Evolutionary conservation across 2,329 filamentous ascomycete species (phyloP).

Genomic region (Chrysoporthe deuterocubensis): DNA sequence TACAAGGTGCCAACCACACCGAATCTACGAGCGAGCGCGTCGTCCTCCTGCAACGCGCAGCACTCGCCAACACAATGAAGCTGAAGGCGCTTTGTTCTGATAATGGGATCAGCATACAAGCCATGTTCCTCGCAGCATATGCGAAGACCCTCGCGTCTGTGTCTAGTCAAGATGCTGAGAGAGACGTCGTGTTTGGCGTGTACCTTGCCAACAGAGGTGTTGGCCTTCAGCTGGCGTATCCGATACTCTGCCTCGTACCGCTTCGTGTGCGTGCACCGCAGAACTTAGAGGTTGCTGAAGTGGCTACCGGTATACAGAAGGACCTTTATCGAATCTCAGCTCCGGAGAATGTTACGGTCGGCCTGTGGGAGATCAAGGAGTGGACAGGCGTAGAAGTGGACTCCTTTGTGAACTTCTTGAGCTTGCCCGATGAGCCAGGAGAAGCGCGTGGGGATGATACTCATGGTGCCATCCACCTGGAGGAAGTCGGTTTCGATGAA

Average conservation of each 20-base stretch:
- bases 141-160: constrained; percentile 49
- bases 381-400: constrained; percentile 77
- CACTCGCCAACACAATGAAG: constrained; percentile 44
- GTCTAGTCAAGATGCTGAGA: not conserved
- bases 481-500: constrained; percentile 19
- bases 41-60: constrained; percentile 50
- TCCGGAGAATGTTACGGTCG: constrained; percentile 59
- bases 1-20: not conserved
- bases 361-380: constrained; percentile 69
- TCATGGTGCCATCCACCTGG: constrained; percentile 6
- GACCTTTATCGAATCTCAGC: constrained; percentile 68
- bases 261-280: constrained; percentile 56
- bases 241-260: constrained; percentile 81
- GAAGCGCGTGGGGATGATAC: not conserved
- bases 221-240: constrained; percentile 59
- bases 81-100: constrained; percentile 46
- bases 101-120: constrained; percentile 69
- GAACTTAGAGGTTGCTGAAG: constrained; percentile 43
- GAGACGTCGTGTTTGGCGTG: constrained; percentile 69
- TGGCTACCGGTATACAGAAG: constrained; percentile 66
- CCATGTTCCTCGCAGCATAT: constrained; percentile 75
- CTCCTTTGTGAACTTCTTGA: constrained; percentile 82
- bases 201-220: constrained; percentile 80
- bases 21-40: constrained; percentile 14
- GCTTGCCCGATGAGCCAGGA: constrained; percentile 44